Base-by-base conservation (phyloP, 1,139 yeast species). In the Candida neerlandica region DNA sequence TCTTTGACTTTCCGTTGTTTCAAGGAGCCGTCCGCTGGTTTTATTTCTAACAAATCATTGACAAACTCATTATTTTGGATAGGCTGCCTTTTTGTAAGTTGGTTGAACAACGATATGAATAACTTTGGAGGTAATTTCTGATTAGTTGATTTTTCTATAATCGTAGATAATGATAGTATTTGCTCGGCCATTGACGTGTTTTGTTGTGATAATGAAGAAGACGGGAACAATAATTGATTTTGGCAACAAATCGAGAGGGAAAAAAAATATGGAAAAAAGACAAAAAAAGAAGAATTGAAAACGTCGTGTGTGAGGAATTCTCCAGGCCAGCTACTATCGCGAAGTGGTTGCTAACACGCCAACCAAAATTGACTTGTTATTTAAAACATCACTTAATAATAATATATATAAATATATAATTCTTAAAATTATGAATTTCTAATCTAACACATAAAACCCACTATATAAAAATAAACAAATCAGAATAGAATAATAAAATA, bases 81-180 rank as follows among this genome's bases (percentile, higher is more conserved):
- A 10, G 27, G 37, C 26, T 33, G 37, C 26, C 37, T 45, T 11
- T 29, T n/a, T 1, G 33, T 15, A 12, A 52, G 29, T 42, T 52
- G 53, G 45, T 47, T 43, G 38, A 48, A 47, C 41, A 50, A 48
- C 7, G 50, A 47, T 40, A 50, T 39, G 19, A 50, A 50, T 44
- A 44, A 29, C 40, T 46, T 52, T 5, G 47, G 44, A 3, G 51
- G 39, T 26, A 51, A 23, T 27, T 48, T 49, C 30, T 51, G 52
- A 15, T 27, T 51, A 10, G 44, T 43, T 12, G 52, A 32, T 37
- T 51, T 51, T 10, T 34, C 40, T n/a, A 47, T 19, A 32, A 51
- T 45, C 19, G 49, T 49, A 5, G 44, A 23, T 21, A 51, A 26
- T 3, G 52, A 49, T 26, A 49, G 26, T 14, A 10, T 12, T 29